Evolutionary conservation across 441 rosid genomes (phyloP).

Genomic region (Raphanus hybrid): DNA sequence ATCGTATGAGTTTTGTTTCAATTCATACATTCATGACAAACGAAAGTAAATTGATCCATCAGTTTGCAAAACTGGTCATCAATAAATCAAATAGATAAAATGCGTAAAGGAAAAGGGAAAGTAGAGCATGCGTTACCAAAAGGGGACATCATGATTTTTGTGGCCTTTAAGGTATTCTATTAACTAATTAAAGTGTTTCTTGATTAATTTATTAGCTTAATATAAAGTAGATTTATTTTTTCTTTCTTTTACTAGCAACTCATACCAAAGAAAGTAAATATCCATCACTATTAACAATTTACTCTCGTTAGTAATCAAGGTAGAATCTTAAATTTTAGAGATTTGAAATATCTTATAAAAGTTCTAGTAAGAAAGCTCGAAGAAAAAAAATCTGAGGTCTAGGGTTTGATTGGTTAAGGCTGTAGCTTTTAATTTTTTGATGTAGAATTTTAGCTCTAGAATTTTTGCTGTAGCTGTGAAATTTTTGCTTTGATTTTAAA

Average conservation of each 20-base stretch:
- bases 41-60: not conserved
- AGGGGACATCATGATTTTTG: slow-evolving; percentile 46
- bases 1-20: not conserved
- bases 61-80: not conserved
- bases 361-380: too few species aligned
- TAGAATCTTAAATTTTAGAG: too few species aligned
- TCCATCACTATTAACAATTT: not conserved
- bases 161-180: slow-evolving; percentile 42
- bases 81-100: slow-evolving; percentile 38
- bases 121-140: slow-evolving; percentile 72
- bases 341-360: too few species aligned
- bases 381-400: too few species aligned
- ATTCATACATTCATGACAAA: not conserved
- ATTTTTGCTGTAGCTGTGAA: too few species aligned
- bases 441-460: too few species aligned
- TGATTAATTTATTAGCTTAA: slow-evolving; percentile 40
- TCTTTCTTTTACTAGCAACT: not conserved
- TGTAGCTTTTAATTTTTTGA: too few species aligned
- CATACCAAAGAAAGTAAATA: slow-evolving; percentile 23
- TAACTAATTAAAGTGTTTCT: slow-evolving; percentile 21
- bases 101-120: slow-evolving; percentile 68
- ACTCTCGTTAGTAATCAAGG: too few species aligned
- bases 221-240: slow-evolving; percentile 17
- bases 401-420: too few species aligned
- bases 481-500: too few species aligned